Evolutionary conservation across 495 filamentous ascomycete genomes (phyloP), one percentile per base, ranked within the genome.

Genomic region (Hypoxylon intermedium): DNA sequence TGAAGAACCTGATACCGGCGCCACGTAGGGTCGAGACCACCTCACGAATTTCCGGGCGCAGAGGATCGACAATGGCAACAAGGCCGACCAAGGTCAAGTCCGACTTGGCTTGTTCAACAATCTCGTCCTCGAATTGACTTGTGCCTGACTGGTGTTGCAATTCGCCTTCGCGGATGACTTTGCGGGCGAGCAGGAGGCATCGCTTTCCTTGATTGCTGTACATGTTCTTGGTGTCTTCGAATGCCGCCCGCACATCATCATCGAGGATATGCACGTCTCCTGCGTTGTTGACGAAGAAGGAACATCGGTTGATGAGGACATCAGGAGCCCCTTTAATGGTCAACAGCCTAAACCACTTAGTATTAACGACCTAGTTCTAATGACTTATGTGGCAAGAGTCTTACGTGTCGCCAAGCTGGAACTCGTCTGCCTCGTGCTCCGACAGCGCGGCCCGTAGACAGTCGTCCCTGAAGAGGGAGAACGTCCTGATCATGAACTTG

Each of bases 311-410:
- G 3, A 90, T 78, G 12, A 88, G 68, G 38, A 88, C 81, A 65
- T 87, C 86, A 1, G 85, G 86, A 0, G 85, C 85, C 0, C 84
- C 87, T 65, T 87, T 89, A 60, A 87, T 86, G 23, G 77, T 85
- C n/a, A 86, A 67, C 36, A 80, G 63, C 47, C 72, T 72, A 42
- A 41, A 28, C 2, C 6, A 6, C 41, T 62, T 49, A 45, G 42
- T 33, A 42, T 43, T 12, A 30, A 19, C 24, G 19, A 40, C 5
- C 4, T 1, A 28, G 1, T 15, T 12, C 28, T 50, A 7, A 23
- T 26, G 13, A 19, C 19, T 28, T 18, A 26, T 15, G 20, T n/a
- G n/a, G n/a, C n/a, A n/a, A 12, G 20, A 15, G 16, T 56, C 76
- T 71, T 67, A 80, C 77, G 73, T 76, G 49, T 79, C 75, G 12